Conservation (phyloP, 2,329 filamentous ascomycete genomes). For the Colletotrichum noveboracense region DNA sequence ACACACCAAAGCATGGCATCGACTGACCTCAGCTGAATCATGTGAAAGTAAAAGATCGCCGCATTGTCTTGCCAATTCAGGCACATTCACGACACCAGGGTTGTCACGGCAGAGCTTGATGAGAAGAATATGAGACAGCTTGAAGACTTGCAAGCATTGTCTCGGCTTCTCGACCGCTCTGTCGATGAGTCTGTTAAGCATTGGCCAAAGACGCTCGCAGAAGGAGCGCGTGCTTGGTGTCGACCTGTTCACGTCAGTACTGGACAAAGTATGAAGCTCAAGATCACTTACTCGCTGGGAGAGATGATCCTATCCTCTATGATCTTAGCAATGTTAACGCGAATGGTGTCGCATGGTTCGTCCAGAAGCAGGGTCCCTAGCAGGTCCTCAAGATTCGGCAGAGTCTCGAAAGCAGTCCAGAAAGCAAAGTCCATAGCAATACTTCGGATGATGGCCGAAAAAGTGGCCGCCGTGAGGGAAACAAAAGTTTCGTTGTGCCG, state of each 20-base stretch:
- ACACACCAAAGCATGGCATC: background rate
- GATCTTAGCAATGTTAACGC: conserved; percentile 37
- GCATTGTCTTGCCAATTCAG: conserved; percentile 31
- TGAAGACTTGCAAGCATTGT: conserved; percentile 52
- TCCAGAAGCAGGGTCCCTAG: conserved; percentile 41
- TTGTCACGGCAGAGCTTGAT: conserved; percentile 31
- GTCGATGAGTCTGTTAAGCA: conserved; percentile 41
- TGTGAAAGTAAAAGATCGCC: conserved; percentile 40
- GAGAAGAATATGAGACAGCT: conserved; percentile 45
- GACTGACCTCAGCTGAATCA: conserved; percentile 43
- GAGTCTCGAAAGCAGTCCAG: conserved; percentile 41
- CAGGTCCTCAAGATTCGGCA: conserved; percentile 29
- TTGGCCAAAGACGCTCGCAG: conserved; percentile 53
- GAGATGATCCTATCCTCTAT: conserved; percentile 33
- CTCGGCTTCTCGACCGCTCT: conserved; percentile 34
- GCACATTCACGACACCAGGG: conserved; percentile 22
- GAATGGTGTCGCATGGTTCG: conserved; percentile 39
- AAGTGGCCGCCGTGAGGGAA: conserved; percentile 32
- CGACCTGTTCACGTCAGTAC: conserved; percentile 23
- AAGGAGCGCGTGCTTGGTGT: conserved; percentile 41
- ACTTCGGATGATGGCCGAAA: conserved; percentile 45
- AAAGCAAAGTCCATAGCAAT: conserved; percentile 42
- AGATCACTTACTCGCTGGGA: conserved; percentile 16
- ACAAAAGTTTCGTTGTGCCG: conserved; percentile 6
- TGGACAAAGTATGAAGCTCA: conserved; percentile 12